A percentile compares a stretch with the other conserved stretches of the same genome.
Conservation (phyloP, 768 basidiomycete genomes). For the Boletales sp. region DNA sequence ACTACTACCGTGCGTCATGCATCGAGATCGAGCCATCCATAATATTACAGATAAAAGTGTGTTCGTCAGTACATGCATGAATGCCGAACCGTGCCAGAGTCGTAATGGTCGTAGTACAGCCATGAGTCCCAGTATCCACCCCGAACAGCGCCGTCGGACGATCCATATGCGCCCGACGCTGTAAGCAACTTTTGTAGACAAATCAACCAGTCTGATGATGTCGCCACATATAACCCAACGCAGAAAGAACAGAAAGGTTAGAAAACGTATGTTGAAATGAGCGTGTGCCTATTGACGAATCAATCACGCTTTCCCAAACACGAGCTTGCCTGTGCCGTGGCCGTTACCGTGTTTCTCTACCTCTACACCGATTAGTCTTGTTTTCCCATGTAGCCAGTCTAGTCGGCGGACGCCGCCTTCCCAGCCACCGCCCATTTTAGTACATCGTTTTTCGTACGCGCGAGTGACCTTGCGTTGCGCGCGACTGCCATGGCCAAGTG, state of each 20-base stretch:
- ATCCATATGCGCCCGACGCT: slow-evolving; percentile 12
- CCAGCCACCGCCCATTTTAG: slow-evolving; percentile 63
- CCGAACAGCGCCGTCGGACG: slow-evolving; percentile 3
- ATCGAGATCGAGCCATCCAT: neutral
- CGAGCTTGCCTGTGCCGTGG: slow-evolving; percentile 43
- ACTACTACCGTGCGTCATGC: no score
- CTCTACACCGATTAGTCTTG: slow-evolving; percentile 57
- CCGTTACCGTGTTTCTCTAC: slow-evolving; percentile 43
- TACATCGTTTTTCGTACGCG: slow-evolving; percentile 62
- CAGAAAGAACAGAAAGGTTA: neutral
- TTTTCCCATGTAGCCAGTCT: slow-evolving; percentile 64
- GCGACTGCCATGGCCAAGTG: slow-evolving; percentile 51
- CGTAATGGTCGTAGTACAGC: slow-evolving; percentile 17
- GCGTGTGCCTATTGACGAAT: neutral
- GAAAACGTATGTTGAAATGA: neutral
- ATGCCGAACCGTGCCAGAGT: slow-evolving; percentile 1
- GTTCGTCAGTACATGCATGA: slow-evolving; percentile 13
- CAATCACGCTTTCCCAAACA: slow-evolving; percentile 42
- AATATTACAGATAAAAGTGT: slow-evolving; percentile 22
- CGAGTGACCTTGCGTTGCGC: slow-evolving; percentile 56
- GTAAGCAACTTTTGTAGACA: neutral
- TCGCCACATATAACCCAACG: neutral
- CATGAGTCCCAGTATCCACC: slow-evolving; percentile 18
- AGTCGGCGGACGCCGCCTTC: slow-evolving; percentile 64
- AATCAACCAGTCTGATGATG: slow-evolving; percentile 1